Conservation (phyloP, 371 early-diverging fungal genomes). For the Rhizopus microsporus region DNA sequence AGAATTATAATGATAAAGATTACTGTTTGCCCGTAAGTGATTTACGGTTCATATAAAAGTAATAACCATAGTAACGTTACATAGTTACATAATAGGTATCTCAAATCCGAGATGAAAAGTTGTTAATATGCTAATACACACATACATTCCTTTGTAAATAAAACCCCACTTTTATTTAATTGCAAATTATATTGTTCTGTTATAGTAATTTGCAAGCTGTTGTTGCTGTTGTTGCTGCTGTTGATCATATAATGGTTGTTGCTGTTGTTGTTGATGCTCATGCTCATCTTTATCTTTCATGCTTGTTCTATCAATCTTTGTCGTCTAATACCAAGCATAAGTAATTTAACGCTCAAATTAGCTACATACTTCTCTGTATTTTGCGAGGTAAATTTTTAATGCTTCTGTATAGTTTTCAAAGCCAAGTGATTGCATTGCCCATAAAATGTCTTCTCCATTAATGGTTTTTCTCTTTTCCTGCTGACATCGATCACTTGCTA, state of each 20-base stretch:
- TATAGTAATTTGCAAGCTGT: conserved; percentile 21
- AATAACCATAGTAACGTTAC: background rate
- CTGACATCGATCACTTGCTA: conserved; percentile 93
- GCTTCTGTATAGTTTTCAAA: conserved; percentile 98
- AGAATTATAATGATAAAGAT: conserved; percentile 14
- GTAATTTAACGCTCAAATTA: background rate
- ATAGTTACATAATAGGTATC: conserved; percentile 22
- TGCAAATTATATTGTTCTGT: conserved; percentile 19
- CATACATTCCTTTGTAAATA: background rate
- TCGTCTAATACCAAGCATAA: conserved; percentile 37
- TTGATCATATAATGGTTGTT: conserved; percentile 8
- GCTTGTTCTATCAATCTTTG: conserved; percentile 58
- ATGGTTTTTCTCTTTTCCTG: conserved; percentile 98
- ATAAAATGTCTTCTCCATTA: conserved; percentile 99
- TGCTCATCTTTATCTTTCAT: conserved; percentile 55
- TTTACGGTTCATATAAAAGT: background rate
- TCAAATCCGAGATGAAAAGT: conserved; percentile 20
- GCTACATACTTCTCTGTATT: conserved; percentile 81
- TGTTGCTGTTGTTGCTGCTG: conserved; percentile 17
- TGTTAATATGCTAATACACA: conserved; percentile 8
- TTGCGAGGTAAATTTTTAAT: conserved; percentile 89
- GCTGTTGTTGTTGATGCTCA: conserved; percentile 27
- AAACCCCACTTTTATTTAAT: background rate
- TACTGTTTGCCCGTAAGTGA: conserved; percentile 26
- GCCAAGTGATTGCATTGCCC: conserved; percentile 98